phyloP scores from a whole-genome alignment of 2,329 filamentous ascomycete genomes.

The Fusarium brachygibbosum region DNA sequence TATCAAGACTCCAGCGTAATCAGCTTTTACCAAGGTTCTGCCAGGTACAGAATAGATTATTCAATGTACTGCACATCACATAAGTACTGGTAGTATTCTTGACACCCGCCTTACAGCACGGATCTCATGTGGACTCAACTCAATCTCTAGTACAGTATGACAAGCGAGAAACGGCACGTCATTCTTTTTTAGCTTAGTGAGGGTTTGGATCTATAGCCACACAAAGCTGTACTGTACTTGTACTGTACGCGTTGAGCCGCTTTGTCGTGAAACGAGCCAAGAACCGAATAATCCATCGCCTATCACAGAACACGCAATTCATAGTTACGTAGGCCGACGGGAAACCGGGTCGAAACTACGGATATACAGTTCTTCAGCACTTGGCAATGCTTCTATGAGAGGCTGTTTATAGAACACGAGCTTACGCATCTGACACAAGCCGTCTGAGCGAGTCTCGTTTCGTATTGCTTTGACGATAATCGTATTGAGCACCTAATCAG shows the following conservation, averaged over 20 bases:
- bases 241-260: slow-evolving; percentile 26
- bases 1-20: slow-evolving; percentile 11
- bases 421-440: not conserved
- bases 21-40: not conserved
- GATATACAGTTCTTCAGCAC: not conserved
- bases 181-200: slow-evolving; percentile 9
- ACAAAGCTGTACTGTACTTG: not conserved
- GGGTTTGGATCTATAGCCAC: slow-evolving; percentile 4
- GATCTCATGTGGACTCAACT: slow-evolving; percentile 29
- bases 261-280: slow-evolving; percentile 37
- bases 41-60: not conserved
- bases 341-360: not conserved
- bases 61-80: not conserved
- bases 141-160: slow-evolving; percentile 26
- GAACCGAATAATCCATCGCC: not conserved
- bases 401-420: slow-evolving; percentile 1
- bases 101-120: slow-evolving; percentile 22
- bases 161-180: slow-evolving; percentile 33
- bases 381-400: not conserved
- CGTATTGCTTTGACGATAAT: slow-evolving; percentile 6
- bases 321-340: slow-evolving; percentile 28
- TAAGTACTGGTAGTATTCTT: slow-evolving; percentile 13
- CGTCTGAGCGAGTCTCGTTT: not conserved
- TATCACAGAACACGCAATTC: slow-evolving; percentile 6
- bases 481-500: slow-evolving; percentile 1